Base-by-base conservation (phyloP, 306 rosid species). In the Dalbergia cultrata region DNA sequence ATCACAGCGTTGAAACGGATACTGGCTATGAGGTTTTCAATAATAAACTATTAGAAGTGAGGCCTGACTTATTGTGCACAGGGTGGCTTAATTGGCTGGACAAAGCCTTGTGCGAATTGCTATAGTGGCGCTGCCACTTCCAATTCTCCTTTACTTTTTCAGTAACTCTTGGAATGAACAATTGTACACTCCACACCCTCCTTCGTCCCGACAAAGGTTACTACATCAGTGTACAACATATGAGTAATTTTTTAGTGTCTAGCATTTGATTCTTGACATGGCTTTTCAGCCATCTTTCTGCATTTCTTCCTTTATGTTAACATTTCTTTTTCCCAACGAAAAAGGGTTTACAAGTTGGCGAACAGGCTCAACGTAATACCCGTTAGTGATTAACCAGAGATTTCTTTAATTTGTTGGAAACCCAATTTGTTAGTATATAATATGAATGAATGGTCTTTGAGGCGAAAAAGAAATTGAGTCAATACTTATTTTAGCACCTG, bases 61-160 rank as follows among this genome's bases (percentile, higher is more conserved):
- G 74, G 67, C 74, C 41, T 79, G 90, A 87, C 88, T 65, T 78
- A 70, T 62, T 52, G 61, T 61, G 77, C 84, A 74, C 81, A 83
- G 57, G 59, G 81, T 69, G 84, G 84, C 81, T 67, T 26, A 26
- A 26, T 26, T 79, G 74, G 85, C 80, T 80, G 74, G 82, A 86
- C 84, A 83, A 74, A 61, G 11, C 50, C 9, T 44, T 43, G 9
- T 60, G 76, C 65, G 1, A 3, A 4, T 35, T 4, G 5, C 5
- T 79, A 33, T 72, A 63, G 90, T 91, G 97, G 49, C 83, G 70
- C 65, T 53, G 62, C 92, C 96, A 87, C 90, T 85, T 83, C 35
- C 79, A 37, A 43, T 35, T 35, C 49, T 22, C 18, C 59, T 12
- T 22, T 22, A 22, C 26, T 22, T 72, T 79, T 70, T 60, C 47